These are phyloP conservation scores for Syncephalastrum contaminatum DNA, from an alignment of 371 early-diverging fungal genomes.

Conservation along the genomic window DNA sequence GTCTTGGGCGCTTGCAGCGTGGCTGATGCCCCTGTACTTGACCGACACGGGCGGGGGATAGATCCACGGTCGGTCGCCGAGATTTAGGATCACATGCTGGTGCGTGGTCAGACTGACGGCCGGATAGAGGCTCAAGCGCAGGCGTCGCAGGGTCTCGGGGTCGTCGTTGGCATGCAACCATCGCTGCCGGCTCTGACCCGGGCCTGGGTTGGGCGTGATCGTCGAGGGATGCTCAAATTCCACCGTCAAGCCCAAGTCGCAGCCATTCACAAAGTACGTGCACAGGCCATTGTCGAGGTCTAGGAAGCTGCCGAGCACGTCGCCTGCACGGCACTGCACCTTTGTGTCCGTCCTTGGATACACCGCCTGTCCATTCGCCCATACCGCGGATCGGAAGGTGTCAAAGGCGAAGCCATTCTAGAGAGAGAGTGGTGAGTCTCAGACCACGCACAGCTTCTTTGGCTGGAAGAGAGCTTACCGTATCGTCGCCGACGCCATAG, in stretches of 20 bases:
- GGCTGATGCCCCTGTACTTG: conserved; percentile 27
- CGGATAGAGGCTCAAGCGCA: conserved; percentile 39
- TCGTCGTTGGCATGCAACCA: neutral
- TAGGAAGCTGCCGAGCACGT: conserved; percentile 47
- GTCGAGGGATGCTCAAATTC: conserved; percentile 41
- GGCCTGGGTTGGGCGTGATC: conserved; percentile 6
- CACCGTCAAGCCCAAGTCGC: conserved; percentile 37
- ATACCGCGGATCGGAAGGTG: conserved; percentile 58
- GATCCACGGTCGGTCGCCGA: conserved; percentile 50
- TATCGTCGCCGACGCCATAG: conserved; percentile 61
- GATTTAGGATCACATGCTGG: conserved; percentile 43
- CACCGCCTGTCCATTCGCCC: conserved; percentile 48
- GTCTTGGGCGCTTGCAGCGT: conserved; percentile 19
- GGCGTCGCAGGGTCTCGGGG: conserved; percentile 3
- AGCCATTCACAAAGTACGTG: conserved; percentile 45
- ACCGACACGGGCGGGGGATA: conserved; percentile 36
- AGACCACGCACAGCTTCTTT: neutral
- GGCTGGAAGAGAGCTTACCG: conserved; percentile 28
- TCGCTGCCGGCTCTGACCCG: conserved; percentile 2
- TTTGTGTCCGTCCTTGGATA: conserved; percentile 33
- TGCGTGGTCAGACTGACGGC: conserved; percentile 47
- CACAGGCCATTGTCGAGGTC: conserved; percentile 49
- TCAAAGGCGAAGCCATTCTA: conserved; percentile 65
- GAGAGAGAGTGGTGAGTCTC: neutral
- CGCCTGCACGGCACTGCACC: conserved; percentile 39